Conservation (phyloP, 169 alveolate species). For the Eimeria necatrix region DNA sequence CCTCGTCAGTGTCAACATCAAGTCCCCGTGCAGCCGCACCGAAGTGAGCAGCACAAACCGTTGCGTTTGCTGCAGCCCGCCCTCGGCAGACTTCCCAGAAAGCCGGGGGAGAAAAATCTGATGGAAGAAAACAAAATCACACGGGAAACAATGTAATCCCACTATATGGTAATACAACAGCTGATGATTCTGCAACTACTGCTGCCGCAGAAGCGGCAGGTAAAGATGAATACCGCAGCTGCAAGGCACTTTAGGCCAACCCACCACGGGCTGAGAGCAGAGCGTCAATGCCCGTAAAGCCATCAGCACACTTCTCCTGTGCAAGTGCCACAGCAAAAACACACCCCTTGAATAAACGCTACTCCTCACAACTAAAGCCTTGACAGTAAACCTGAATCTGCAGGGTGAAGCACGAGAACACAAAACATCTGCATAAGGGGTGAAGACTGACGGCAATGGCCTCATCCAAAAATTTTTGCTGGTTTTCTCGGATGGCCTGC, state of each 20-base stretch:
- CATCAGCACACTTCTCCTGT: conserved; percentile 63
- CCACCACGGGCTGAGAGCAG: conserved; percentile 34
- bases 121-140: background rate
- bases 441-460: conserved; percentile 35
- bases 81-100: conserved; percentile 50
- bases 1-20: background rate
- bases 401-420: background rate
- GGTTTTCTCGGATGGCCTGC: conserved; percentile 31
- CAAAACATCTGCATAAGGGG: background rate
- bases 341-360: no score
- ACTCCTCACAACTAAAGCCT: background rate
- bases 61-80: conserved; percentile 65
- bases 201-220: background rate
- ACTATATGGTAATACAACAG: background rate
- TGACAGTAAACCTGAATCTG: background rate
- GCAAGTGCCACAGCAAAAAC: background rate
- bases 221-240: background rate
- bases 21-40: conserved; percentile 56
- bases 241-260: background rate
- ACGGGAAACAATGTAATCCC: background rate
- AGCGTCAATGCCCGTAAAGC: conserved; percentile 48
- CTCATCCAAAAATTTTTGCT: background rate
- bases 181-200: conserved; percentile 25
- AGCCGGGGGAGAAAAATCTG: conserved; percentile 21
- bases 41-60: conserved; percentile 31